Evolutionary conservation across 495 filamentous ascomycete species (phyloP).

Genomic region (Penicillium taxi): DNA sequence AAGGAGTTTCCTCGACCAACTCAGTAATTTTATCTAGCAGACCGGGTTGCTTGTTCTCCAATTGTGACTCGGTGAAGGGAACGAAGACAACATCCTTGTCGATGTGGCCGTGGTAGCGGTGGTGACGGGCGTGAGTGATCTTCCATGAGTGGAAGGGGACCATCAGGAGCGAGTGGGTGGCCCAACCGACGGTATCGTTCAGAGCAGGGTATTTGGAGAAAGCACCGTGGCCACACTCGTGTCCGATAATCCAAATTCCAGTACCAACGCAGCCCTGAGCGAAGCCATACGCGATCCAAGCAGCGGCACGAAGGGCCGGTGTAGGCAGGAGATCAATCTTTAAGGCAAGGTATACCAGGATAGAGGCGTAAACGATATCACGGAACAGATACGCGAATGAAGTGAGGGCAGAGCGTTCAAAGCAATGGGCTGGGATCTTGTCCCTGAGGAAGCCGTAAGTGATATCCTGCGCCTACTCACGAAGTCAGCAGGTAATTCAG

Average conservation of each 20-base stretch:
- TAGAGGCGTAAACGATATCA: conserved; percentile 13
- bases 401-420: conserved; percentile 17
- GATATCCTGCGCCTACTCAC: conserved; percentile 8
- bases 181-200: conserved; percentile 62
- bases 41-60: conserved; percentile 25
- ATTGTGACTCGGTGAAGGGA: conserved; percentile 38
- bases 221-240: conserved; percentile 45
- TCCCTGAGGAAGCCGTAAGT: conserved; percentile 13
- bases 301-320: conserved; percentile 10
- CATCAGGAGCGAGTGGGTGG: conserved; percentile 55
- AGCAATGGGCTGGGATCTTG: conserved; percentile 21
- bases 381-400: conserved; percentile 14
- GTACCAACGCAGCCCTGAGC: conserved; percentile 22
- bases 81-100: conserved; percentile 55
- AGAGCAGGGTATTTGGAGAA: conserved; percentile 55
- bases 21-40: conserved; percentile 34
- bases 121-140: conserved; percentile 65
- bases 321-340: conserved; percentile 20
- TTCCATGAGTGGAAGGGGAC: conserved; percentile 74
- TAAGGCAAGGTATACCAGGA: conserved; percentile 15
- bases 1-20: conserved; percentile 50
- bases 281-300: conserved; percentile 18
- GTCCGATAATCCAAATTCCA: conserved; percentile 22
- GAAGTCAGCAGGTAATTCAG: conserved; percentile 3
- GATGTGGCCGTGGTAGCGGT: conserved; percentile 55